Base-by-base conservation (phyloP, 108 stramenopile species). In the Epithemia pelagica region DNA sequence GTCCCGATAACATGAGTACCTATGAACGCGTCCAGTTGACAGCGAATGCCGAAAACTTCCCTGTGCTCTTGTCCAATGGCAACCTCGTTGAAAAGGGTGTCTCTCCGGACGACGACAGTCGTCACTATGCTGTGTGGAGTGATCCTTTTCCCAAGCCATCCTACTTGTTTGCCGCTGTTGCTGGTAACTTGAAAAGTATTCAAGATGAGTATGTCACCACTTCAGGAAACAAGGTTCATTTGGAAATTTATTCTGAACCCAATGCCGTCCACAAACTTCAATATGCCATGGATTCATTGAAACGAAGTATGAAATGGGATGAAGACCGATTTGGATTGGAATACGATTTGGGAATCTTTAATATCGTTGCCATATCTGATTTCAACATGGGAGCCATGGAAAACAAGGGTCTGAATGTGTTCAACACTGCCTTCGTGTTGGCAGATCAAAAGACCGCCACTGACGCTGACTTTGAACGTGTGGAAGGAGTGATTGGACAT, bases 301-400 rank as follows among this genome's bases (percentile, higher is more conserved):
- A 96, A 76, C 71, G 83, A 20, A 66, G 78, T 60, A 97, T 98
- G 95, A 85, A 88, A 69, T 98, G 97, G 97, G 97, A 98, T 70
- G 96, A 98, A 74, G 88, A 91, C 15, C 82, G 68, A n/a, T 97
- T 82, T 75, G 96, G 93, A 7, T 78, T 96, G 28, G 96, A 97
- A 73, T 98, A 96, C 68, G 97, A 98, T 78, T 72, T 97, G 37
- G 96, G 94, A 75, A 62, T 92, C 3, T 98, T 91, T 80, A 96
- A 97, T 74, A 81, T 98, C 65, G 97, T 98, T 1, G 95, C 95
- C 27, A 91, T 92, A 30, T 71, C 81, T 66, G 88, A 89, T 64
- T 97, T 97, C 73, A 95, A 95, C 74, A 83, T 83, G 92, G 85
- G 86, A 67, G 97, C 97, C 54, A 98, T 98, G 97, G 97, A 98